These are phyloP conservation scores for Peronosclerospora sorghi DNA, from an alignment of 352 stramenopile species.

Conservation along the genomic window DNA sequence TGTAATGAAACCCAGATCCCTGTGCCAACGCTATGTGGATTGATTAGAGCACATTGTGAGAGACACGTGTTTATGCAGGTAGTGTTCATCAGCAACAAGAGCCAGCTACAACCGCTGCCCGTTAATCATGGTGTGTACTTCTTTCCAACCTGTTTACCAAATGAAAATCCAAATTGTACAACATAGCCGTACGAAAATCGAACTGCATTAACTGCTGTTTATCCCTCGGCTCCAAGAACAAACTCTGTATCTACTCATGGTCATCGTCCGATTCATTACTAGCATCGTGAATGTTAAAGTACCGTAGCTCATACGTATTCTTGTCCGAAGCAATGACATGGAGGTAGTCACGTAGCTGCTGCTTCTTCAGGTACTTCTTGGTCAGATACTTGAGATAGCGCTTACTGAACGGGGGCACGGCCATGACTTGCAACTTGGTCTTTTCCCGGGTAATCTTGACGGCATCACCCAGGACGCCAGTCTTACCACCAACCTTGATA, in stretches of 20 bases:
- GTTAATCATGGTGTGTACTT: no score
- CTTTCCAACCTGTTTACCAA: no score
- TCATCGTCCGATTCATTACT: conserved; percentile 86
- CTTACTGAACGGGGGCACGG: conserved; percentile 95
- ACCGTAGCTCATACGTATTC: conserved; percentile 98
- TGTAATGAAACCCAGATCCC: conserved; percentile 24
- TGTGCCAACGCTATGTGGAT: conserved; percentile 12
- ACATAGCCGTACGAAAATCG: conserved; percentile 3
- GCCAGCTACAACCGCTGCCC: conserved; percentile 4
- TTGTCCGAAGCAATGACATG: conserved; percentile 98
- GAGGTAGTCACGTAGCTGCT: conserved; percentile 99
- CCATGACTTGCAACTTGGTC: conserved; percentile 93
- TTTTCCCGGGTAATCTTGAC: conserved; percentile 95
- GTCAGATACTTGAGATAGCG: conserved; percentile 98
- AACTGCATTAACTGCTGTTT: not conserved
- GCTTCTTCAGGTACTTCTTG: conserved; percentile 99
- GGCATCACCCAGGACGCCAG: conserved; percentile 89
- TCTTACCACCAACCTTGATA: conserved; percentile 99
- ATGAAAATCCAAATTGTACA: no score
- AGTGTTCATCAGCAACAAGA: conserved; percentile 8
- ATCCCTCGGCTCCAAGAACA: not conserved
- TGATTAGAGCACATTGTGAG: conserved; percentile 19
- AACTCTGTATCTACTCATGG: conserved; percentile 60
- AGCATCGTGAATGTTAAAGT: conserved; percentile 96
- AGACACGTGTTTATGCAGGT: conserved; percentile 22